phyloP scores from a whole-genome alignment of 768 basidiomycete genomes.

The Mycena vulgaris region DNA sequence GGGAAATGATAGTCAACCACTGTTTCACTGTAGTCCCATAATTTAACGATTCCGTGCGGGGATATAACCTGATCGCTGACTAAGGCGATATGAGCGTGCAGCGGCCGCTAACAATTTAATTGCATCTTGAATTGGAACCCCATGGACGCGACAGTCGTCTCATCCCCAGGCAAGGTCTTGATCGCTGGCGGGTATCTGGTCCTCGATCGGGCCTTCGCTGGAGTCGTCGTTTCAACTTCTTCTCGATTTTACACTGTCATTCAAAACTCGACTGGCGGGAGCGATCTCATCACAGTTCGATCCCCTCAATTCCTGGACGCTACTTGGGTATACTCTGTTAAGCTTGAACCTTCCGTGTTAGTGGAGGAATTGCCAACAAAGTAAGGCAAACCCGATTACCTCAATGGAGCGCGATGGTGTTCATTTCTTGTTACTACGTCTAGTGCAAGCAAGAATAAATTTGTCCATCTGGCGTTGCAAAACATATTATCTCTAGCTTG shows the following conservation, averaged over 20 bases:
- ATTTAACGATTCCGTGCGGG: too few species aligned
- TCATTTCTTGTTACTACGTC: constrained; percentile 31
- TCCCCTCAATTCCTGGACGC: constrained; percentile 94
- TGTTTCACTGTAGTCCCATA: neutral
- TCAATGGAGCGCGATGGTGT: constrained; percentile 28
- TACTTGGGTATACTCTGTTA: constrained; percentile 79
- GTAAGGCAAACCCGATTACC: constrained; percentile 49
- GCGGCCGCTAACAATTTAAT: too few species aligned
- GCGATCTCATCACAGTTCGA: constrained; percentile 74
- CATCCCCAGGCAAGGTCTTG: constrained; percentile 95
- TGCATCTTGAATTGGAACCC: constrained; percentile 1
- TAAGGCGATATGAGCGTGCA: neutral
- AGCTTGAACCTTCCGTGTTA: constrained; percentile 52
- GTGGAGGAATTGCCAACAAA: constrained; percentile 56
- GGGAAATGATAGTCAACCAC: constrained; percentile 53
- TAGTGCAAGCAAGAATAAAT: constrained; percentile 84
- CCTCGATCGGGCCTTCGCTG: constrained; percentile 88
- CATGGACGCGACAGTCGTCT: constrained; percentile 74
- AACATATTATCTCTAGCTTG: constrained; percentile 78
- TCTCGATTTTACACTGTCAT: constrained; percentile 94
- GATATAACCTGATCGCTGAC: neutral
- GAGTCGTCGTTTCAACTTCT: constrained; percentile 92
- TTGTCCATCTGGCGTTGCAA: constrained; percentile 91
- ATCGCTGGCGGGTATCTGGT: constrained; percentile 98
- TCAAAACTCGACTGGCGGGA: constrained; percentile 50